A percentile compares a stretch with the other conserved stretches of the same genome.
Evolutionary conservation across 2,329 filamentous ascomycete species (phyloP).

Genomic region (Colletotrichum acutatum): DNA sequence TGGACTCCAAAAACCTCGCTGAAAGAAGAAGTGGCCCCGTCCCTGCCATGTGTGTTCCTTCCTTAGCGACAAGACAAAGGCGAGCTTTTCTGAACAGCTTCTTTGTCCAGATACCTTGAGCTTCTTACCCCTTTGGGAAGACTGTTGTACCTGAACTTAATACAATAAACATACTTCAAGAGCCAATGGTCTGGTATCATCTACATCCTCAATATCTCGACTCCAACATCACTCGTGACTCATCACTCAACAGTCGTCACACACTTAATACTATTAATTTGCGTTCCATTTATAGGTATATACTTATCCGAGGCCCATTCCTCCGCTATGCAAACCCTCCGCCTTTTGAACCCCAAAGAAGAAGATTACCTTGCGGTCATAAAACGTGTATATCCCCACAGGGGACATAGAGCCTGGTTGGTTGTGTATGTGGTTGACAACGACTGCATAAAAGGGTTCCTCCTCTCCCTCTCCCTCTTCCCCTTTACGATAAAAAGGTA

Average conservation of each 20-base stretch:
- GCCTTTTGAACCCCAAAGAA: neutral
- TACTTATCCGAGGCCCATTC: constrained; percentile 1
- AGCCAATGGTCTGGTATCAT: no score
- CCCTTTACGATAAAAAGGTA: neutral
- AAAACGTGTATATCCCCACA: neutral
- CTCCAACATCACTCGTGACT: no score
- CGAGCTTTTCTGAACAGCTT: no score
- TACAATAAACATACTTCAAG: no score
- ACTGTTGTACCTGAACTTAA: no score
- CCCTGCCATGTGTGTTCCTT: no score
- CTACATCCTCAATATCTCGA: no score
- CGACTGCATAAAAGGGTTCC: neutral
- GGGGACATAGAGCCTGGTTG: neutral
- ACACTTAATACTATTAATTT: constrained; percentile 5
- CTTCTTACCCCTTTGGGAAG: no score
- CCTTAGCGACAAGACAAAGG: no score
- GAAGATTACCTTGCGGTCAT: neutral
- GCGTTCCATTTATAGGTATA: neutral
- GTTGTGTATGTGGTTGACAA: neutral
- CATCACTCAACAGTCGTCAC: no score
- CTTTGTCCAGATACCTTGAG: no score
- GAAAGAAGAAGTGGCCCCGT: neutral
- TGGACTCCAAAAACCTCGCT: neutral
- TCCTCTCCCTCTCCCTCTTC: neutral
- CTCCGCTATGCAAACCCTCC: constrained; percentile 1